Conservation (phyloP, 2,329 filamentous ascomycete genomes). For the Ophiostoma populinum region DNA sequence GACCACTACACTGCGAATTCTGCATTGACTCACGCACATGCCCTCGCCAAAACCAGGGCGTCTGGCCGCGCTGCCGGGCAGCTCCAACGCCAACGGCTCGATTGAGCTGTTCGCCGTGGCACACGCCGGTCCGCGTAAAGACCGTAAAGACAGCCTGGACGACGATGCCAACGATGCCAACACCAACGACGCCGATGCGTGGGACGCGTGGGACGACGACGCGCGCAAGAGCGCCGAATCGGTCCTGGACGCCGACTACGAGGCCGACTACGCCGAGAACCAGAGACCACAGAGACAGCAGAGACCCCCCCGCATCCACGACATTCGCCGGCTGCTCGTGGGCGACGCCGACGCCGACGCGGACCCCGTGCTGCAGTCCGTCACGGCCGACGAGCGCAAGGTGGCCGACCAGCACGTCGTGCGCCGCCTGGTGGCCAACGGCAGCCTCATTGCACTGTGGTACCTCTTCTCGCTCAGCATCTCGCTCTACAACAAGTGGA, state of each 20-base stretch:
- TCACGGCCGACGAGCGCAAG: constrained; percentile 56
- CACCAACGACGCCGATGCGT: constrained; percentile 30
- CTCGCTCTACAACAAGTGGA: constrained; percentile 98
- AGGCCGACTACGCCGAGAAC: constrained; percentile 18
- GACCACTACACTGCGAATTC: no score
- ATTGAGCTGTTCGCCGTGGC: constrained; percentile 40
- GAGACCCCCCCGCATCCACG: constrained; percentile 24
- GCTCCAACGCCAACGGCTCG: constrained; percentile 16
- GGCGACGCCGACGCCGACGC: background rate
- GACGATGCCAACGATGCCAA: constrained; percentile 65
- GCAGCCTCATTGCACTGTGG: constrained; percentile 72
- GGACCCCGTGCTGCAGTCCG: constrained; percentile 13
- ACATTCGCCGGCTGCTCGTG: background rate
- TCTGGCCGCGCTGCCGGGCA: constrained; percentile 1
- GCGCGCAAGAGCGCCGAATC: constrained; percentile 17
- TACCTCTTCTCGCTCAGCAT: constrained; percentile 84
- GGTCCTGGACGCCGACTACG: constrained; percentile 31
- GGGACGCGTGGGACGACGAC: constrained; percentile 77
- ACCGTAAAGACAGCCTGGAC: no score
- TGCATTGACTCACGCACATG: no score
- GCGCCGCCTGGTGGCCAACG: constrained; percentile 54
- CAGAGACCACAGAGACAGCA: constrained; percentile 64
- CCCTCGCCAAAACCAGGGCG: constrained; percentile 7
- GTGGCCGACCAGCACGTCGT: constrained; percentile 60
- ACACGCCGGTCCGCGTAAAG: constrained; percentile 5